A percentile compares a stretch with the other conserved stretches of the same genome.
These are phyloP conservation scores for Acanthamoeba sp. DNA, from an alignment of 208 protist genomes.

Conservation along the genomic window DNA sequence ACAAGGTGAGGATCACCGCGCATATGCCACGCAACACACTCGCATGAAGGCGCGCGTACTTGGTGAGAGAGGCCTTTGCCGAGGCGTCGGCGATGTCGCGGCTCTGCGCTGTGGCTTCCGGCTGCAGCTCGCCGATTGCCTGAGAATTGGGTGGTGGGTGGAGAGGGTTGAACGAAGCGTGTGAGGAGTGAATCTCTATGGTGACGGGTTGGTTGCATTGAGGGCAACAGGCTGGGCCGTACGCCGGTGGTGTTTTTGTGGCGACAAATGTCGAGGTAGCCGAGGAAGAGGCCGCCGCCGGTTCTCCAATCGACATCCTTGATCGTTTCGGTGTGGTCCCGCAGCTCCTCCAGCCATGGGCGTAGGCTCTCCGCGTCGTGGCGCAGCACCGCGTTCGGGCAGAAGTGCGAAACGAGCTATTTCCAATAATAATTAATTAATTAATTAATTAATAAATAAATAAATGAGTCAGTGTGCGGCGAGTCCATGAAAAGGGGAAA, in stretches of 20 bases:
- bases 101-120: neutral
- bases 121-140: neutral
- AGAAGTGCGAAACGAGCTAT: neutral
- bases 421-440: no score
- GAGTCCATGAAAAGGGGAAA: no score
- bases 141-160: neutral
- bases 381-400: neutral
- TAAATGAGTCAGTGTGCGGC: no score
- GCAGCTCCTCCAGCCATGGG: neutral
- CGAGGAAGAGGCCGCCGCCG: neutral
- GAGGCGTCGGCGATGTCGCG: conserved; percentile 8
- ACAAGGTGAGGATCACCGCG: no score
- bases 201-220: no score
- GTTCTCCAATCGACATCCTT: neutral
- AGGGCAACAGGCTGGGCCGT: no score
- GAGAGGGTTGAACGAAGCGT: no score
- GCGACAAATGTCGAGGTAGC: neutral
- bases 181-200: no score
- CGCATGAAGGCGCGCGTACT: neutral
- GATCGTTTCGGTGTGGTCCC: neutral
- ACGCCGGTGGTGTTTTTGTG: neutral
- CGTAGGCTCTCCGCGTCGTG: neutral
- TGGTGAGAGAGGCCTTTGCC: neutral
- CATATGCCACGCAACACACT: no score
- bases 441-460: no score